Evolutionary conservation across 306 rosid species (phyloP), one percentile per base, ranked within the genome.

Genomic region (Pueraria montana): DNA sequence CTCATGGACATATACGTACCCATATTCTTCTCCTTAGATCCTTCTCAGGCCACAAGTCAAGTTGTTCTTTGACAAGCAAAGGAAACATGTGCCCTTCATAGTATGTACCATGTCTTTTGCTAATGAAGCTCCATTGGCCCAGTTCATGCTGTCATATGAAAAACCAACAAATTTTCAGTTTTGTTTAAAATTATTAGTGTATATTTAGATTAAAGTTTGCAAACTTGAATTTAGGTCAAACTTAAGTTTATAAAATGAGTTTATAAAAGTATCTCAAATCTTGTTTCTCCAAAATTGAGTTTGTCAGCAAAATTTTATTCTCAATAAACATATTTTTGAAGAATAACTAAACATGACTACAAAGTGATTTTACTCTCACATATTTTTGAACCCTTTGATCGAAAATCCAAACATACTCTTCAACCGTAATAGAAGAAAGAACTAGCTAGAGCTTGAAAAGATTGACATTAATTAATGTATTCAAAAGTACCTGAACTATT

Each of bases 71-170:
- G 18, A 96, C 99, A 80, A 87, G 85, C 79, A 96, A 86, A 24
- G 99, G 98, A 78, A 92, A 94, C 99, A 96, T 96, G 91, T 87
- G 88, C 12, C 99, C 99, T 89, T 96, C 99, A 81, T 91, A 92
- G 79, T 89, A 90, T 75, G 91, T 91, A 17, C 96, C 94, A 50
- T 88, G 80, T 70, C 97, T 92, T 82, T 91, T 96, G 86, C 99
- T 96, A 56, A 94, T 85, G 87, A 96, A 96, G 36, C 84, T 92
- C 99, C 99, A 96, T 80, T 92, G 89, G 1, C 99, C 99, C 79
- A 96, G 84, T 85, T 92, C 80, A 83, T 87, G 38, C 99, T 95
- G 93, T 76, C 53, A 77, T 46, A 45, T 65, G 2, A 53, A 79
- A 53, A 79, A 43, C 12, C 12, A 55, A 79, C 48, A 52, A 75